These are phyloP conservation scores for Starmerella apis DNA, from an alignment of 805 yeast genomes.

Conservation along the genomic window DNA sequence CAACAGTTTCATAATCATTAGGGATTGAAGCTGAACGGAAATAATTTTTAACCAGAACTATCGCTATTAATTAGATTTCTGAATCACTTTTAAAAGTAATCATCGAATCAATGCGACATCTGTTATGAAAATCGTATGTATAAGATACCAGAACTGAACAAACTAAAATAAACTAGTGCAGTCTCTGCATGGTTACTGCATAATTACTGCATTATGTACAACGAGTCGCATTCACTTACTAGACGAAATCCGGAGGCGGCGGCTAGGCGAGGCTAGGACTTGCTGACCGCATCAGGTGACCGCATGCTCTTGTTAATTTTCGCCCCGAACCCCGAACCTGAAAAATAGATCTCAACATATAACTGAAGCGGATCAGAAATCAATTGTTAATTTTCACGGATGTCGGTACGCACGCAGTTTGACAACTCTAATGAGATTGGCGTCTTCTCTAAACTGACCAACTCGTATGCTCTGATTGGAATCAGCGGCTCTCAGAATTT, in stretches of 20 bases:
- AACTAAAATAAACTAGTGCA: too few relatives aligned
- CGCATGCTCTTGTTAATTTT: background rate
- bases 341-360: background rate
- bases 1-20: too few relatives aligned
- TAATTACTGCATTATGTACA: background rate
- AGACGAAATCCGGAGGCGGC: too few relatives aligned
- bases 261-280: too few relatives aligned
- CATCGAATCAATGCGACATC: too few relatives aligned
- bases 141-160: too few relatives aligned
- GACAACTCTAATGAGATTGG: slow-evolving; percentile 30
- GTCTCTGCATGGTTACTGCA: slow-evolving; percentile 6
- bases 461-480: slow-evolving; percentile 91
- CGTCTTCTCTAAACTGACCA: slow-evolving; percentile 58
- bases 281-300: slow-evolving; percentile 6
- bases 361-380: background rate
- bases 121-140: too few relatives aligned
- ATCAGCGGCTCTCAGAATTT: slow-evolving; percentile 88
- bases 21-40: too few relatives aligned
- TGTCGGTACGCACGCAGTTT: slow-evolving; percentile 29
- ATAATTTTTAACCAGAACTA: too few relatives aligned
- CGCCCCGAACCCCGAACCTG: background rate
- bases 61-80: too few relatives aligned
- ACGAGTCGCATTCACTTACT: too few relatives aligned
- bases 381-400: slow-evolving; percentile 1
- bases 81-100: too few relatives aligned